Evolutionary conservation across 1,284 basidiomycete species (phyloP).

Genomic region (Naganishia cerealis): DNA sequence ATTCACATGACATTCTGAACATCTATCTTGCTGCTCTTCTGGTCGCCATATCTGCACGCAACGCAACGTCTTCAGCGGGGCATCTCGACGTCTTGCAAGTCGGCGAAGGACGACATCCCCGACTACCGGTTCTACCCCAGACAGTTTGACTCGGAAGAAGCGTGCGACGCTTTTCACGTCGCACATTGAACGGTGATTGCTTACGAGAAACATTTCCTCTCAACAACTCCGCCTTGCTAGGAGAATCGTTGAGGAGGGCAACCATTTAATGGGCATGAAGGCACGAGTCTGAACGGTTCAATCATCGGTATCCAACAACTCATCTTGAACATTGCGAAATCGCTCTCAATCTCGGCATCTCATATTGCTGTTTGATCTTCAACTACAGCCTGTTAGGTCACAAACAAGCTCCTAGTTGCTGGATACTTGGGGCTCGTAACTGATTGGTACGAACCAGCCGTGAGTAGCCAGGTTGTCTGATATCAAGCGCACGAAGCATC

Average conservation of each 20-base stretch:
- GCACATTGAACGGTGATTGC: neutral
- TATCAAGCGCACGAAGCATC: neutral
- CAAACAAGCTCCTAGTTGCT: slow-evolving; percentile 7
- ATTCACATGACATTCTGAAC: slow-evolving; percentile 12
- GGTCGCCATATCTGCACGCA: neutral
- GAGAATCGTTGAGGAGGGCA: neutral
- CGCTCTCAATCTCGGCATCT: neutral
- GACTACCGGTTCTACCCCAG: neutral
- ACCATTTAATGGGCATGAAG: neutral
- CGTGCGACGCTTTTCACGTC: neutral
- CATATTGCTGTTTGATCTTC: neutral
- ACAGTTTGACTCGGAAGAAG: neutral
- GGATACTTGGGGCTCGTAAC: neutral
- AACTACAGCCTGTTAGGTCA: slow-evolving; percentile 18
- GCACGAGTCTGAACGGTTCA: slow-evolving; percentile 2
- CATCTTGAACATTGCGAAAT: neutral
- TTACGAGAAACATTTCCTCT: neutral
- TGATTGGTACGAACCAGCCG: neutral
- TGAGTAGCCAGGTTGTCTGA: neutral
- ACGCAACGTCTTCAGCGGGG: neutral
- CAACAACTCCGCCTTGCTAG: neutral
- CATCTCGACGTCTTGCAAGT: neutral
- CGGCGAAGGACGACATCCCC: neutral
- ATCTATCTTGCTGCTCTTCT: neutral
- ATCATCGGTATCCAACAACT: neutral